phyloP scores from a whole-genome alignment of 306 rosid genomes.

The Lagenaria siceraria region DNA sequence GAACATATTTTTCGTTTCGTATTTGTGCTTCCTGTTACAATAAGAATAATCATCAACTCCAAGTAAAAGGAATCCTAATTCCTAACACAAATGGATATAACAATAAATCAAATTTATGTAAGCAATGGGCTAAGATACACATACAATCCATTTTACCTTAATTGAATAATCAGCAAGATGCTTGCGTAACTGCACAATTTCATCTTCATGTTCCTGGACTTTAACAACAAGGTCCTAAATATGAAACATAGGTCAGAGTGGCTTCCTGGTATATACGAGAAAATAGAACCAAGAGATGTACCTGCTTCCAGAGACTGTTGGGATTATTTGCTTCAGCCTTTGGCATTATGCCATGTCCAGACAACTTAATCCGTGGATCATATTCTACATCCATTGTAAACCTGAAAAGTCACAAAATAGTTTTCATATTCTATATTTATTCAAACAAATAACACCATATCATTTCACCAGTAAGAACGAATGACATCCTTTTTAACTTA shows the following conservation, averaged over 20 bases:
- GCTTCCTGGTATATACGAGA: neutral
- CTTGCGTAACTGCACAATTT: conserved; percentile 64
- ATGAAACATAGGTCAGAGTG: conserved; percentile 14
- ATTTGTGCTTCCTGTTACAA: conserved; percentile 50
- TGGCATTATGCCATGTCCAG: conserved; percentile 54
- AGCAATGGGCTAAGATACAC: conserved; percentile 1
- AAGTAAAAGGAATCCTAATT: neutral
- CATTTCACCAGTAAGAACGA: neutral
- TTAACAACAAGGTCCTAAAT: conserved; percentile 49
- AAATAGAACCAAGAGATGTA: conserved; percentile 6
- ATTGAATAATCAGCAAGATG: conserved; percentile 78
- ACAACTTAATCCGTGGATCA: conserved; percentile 36
- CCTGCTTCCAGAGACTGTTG: conserved; percentile 71
- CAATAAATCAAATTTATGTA: neutral
- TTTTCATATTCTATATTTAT: neutral
- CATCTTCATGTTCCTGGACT: conserved; percentile 72
- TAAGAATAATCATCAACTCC: neutral
- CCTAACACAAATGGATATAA: neutral
- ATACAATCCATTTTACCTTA: conserved; percentile 39
- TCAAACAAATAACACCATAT: neutral
- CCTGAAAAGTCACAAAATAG: conserved; percentile 26
- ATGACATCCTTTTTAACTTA: neutral
- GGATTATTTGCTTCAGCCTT: conserved; percentile 43
- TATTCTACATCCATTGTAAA: conserved; percentile 40
- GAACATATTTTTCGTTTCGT: conserved; percentile 63